Conservation (phyloP, 1,284 basidiomycete species). For the Erythrobasidium hasegawianum region DNA sequence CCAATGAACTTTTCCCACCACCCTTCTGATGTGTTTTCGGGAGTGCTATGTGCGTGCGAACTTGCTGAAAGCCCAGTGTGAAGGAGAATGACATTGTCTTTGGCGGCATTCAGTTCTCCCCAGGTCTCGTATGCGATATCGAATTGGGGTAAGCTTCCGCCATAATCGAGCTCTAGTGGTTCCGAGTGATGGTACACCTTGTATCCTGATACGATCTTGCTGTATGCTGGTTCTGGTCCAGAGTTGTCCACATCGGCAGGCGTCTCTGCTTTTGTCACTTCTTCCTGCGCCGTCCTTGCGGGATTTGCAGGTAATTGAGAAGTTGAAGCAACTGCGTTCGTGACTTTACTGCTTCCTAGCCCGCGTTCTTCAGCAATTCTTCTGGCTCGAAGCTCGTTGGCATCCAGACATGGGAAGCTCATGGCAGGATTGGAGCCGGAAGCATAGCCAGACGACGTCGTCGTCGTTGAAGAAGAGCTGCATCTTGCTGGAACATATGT, state of each 20-base stretch:
- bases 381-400: slow-evolving; percentile 42
- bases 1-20: slow-evolving; percentile 99
- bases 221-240: slow-evolving; percentile 52
- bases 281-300: not conserved
- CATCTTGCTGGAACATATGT: not conserved
- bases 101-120: slow-evolving; percentile 74
- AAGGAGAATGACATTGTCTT: slow-evolving; percentile 89
- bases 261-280: slow-evolving; percentile 14
- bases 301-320: slow-evolving; percentile 11
- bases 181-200: slow-evolving; percentile 48
- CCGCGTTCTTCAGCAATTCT: slow-evolving; percentile 37
- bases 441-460: not conserved
- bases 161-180: slow-evolving; percentile 71
- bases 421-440: slow-evolving; percentile 41
- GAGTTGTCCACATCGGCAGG: slow-evolving; percentile 37
- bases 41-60: slow-evolving; percentile 85
- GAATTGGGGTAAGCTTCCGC: slow-evolving; percentile 66
- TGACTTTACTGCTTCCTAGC: slow-evolving; percentile 1
- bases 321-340: slow-evolving; percentile 20
- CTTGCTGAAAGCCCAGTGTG: slow-evolving; percentile 95
- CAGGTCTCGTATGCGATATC: slow-evolving; percentile 96
- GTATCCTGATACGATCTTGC: slow-evolving; percentile 51
- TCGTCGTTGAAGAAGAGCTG: not conserved
- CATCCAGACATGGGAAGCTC: slow-evolving; percentile 46
- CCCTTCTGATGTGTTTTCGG: slow-evolving; percentile 72